phyloP scores from a whole-genome alignment of 23 red algal genomes.

The Gracilaria domingensis region DNA sequence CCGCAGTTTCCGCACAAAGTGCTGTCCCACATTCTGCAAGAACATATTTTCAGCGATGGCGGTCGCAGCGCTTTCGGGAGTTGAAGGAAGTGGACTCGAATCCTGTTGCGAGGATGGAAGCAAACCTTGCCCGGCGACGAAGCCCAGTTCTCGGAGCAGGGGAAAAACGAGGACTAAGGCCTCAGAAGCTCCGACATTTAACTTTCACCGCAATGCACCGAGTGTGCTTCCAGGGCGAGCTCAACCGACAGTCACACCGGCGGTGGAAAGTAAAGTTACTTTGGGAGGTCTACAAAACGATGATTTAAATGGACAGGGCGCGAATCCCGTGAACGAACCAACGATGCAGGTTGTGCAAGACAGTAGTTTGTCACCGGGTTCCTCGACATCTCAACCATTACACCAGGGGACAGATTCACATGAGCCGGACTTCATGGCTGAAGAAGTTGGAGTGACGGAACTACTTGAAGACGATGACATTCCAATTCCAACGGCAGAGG shows the following conservation, averaged over 20 bases:
- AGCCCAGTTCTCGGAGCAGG: not conserved
- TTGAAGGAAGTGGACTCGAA: slow-evolving; percentile 53
- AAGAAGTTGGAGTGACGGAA: not conserved
- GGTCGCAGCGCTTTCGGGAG: slow-evolving; percentile 36
- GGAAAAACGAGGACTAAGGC: not conserved
- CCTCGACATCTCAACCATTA: not conserved
- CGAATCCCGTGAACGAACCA: not conserved
- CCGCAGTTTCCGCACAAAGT: not conserved
- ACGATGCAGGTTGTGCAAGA: not conserved
- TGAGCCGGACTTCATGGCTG: not conserved
- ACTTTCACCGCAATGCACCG: slow-evolving; percentile 1
- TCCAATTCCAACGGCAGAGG: slow-evolving; percentile 10
- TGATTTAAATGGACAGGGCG: not conserved
- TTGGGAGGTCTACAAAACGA: not conserved
- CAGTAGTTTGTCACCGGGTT: not conserved
- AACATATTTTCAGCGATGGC: slow-evolving; percentile 54
- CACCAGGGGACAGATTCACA: not conserved
- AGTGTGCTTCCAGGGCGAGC: not conserved
- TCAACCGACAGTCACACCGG: not conserved
- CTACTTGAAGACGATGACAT: not conserved
- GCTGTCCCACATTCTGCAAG: slow-evolving; percentile 37
- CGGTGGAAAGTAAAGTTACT: not conserved
- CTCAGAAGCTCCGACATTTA: not conserved
- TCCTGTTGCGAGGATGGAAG: slow-evolving; percentile 52
- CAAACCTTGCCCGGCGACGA: slow-evolving; percentile 16